phyloP scores from a whole-genome alignment of 2,329 filamentous ascomycete species.

The Colletotrichum cordylinicola region DNA sequence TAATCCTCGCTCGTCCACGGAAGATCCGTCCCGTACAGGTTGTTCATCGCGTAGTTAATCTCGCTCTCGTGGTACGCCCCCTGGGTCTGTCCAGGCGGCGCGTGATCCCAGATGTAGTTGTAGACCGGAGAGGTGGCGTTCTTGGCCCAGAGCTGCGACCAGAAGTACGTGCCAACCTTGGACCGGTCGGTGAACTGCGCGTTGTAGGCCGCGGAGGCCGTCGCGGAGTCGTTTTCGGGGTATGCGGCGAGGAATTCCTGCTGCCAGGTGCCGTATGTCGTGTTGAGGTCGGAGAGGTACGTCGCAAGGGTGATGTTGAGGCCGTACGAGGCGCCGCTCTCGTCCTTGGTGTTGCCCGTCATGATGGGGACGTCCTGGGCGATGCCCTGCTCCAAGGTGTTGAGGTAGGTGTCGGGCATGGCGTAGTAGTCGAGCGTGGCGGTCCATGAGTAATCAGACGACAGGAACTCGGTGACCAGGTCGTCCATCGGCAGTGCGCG shows the following conservation, averaged over 20 bases:
- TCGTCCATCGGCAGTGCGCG: background rate
- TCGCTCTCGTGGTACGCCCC: slow-evolving; percentile 43
- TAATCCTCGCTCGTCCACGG: background rate
- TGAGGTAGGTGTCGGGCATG: background rate
- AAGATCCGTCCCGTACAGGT: slow-evolving; percentile 30
- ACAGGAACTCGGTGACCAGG: background rate
- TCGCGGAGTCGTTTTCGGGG: background rate
- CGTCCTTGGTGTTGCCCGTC: background rate
- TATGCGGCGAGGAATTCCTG: background rate
- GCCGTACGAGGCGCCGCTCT: background rate
- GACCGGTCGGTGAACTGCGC: background rate
- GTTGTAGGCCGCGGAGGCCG: background rate
- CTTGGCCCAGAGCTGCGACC: background rate
- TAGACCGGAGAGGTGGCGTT: background rate
- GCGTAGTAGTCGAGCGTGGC: slow-evolving; percentile 23
- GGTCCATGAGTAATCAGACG: background rate
- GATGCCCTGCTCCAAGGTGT: background rate
- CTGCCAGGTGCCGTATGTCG: background rate
- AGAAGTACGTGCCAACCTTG: background rate
- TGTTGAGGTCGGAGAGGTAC: background rate
- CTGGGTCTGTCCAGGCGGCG: slow-evolving; percentile 31
- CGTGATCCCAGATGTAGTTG: background rate
- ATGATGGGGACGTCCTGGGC: slow-evolving; percentile 25
- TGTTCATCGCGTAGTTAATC: slow-evolving; percentile 42
- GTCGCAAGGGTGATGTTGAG: background rate